These are phyloP conservation scores for Diplotaxis tenuifolia DNA, from an alignment of 345 rosid species.

Conservation along the genomic window DNA sequence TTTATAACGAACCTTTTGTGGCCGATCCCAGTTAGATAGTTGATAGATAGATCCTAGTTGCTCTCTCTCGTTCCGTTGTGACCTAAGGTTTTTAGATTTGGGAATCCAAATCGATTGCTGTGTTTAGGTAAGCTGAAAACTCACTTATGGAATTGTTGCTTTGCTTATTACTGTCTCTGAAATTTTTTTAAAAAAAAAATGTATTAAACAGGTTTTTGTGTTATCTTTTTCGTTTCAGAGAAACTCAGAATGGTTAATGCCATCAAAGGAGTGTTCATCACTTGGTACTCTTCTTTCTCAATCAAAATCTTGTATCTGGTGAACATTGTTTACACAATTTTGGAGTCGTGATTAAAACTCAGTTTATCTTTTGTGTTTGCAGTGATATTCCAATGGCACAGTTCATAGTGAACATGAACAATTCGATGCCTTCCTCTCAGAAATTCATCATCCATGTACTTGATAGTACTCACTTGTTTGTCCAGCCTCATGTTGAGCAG, in stretches of 20 bases:
- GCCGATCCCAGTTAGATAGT: too few relatives aligned
- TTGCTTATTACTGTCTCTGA: too few relatives aligned
- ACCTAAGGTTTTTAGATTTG: too few relatives aligned
- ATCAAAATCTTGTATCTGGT: not conserved
- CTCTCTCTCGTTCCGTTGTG: too few relatives aligned
- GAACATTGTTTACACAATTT: not conserved
- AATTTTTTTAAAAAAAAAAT: too few relatives aligned
- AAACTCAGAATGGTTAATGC: constrained; percentile 66
- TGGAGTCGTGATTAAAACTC: not conserved
- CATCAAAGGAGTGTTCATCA: constrained; percentile 74
- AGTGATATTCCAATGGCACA: constrained; percentile 89
- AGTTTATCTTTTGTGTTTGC: constrained; percentile 9
- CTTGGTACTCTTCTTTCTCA: constrained; percentile 46
- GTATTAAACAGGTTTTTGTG: not conserved
- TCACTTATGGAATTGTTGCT: too few relatives aligned
- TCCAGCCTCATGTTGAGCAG: constrained; percentile 64
- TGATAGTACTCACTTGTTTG: constrained; percentile 73
- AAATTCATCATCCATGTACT: constrained; percentile 75
- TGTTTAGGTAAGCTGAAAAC: too few relatives aligned
- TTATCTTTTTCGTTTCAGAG: not conserved
- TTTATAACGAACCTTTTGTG: too few relatives aligned
- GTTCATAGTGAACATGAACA: constrained; percentile 73
- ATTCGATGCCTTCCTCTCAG: constrained; percentile 65
- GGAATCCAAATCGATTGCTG: too few relatives aligned
- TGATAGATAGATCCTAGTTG: too few relatives aligned